Evolutionary conservation across 768 basidiomycete genomes (phyloP).

Genomic region (Trametopsis cervina): DNA sequence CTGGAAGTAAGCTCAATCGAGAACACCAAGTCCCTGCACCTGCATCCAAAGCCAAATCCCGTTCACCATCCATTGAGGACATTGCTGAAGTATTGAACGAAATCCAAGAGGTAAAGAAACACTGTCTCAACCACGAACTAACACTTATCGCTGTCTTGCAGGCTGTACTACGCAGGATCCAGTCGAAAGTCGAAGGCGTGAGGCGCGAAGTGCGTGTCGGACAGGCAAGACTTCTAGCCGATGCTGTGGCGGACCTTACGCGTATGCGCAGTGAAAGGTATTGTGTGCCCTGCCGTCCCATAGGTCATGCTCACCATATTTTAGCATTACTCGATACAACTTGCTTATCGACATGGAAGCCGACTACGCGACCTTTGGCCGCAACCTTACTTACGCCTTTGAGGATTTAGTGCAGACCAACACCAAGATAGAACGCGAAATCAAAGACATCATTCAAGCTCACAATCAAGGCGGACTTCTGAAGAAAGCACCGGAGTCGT

Average conservation of each 20-base stretch:
- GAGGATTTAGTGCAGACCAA: conserved; percentile 5
- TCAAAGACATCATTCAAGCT: conserved; percentile 7
- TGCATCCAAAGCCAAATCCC: neutral
- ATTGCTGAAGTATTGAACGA: conserved; percentile 4
- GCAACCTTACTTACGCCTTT: conserved; percentile 3
- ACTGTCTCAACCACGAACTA: neutral
- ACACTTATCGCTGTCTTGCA: neutral
- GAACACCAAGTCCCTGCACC: neutral
- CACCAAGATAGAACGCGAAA: neutral
- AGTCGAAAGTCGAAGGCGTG: conserved; percentile 2
- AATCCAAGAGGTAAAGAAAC: conserved; percentile 3
- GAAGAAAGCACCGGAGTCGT: conserved; percentile 8
- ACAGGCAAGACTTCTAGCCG: conserved; percentile 2
- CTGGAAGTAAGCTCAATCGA: neutral
- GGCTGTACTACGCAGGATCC: conserved; percentile 11
- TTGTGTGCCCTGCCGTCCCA: neutral
- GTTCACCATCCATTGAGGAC: conserved; percentile 4
- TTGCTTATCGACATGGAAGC: conserved; percentile 11
- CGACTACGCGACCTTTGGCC: conserved; percentile 12
- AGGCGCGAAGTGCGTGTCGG: conserved; percentile 3
- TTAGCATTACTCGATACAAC: conserved; percentile 11
- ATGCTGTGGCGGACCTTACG: conserved; percentile 6
- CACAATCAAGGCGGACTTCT: conserved; percentile 4
- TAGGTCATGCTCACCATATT: neutral
- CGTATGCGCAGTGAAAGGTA: conserved; percentile 11